Percentiles rank a stretch among this genome's conserved stretches.
Evolutionary conservation across 495 filamentous ascomycete genomes (phyloP).

Genomic region (Aspergillus hancockii): DNA sequence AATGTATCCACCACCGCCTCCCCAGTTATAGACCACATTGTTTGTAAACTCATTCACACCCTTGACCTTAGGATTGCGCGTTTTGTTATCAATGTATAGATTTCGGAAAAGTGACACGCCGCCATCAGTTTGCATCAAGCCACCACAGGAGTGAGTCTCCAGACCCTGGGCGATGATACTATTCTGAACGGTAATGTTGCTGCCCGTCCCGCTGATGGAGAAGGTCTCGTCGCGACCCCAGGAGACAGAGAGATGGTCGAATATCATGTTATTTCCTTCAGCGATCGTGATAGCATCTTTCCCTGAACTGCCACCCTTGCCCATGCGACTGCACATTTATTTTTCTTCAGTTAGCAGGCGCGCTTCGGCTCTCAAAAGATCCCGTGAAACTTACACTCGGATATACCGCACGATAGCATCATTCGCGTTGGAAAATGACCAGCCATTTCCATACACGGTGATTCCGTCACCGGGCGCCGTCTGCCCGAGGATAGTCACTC

Average conservation of each 20-base stretch:
- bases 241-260: slow-evolving; percentile 22
- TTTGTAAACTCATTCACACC: slow-evolving; percentile 25
- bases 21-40: slow-evolving; percentile 23
- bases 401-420: slow-evolving; percentile 22
- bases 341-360: not conserved
- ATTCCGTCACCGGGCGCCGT: slow-evolving; percentile 22
- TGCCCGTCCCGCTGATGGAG: slow-evolving; percentile 17
- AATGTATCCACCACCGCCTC: slow-evolving; percentile 23
- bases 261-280: slow-evolving; percentile 21
- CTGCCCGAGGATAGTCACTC: slow-evolving; percentile 20
- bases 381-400: slow-evolving; percentile 14
- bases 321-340: slow-evolving; percentile 19
- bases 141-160: slow-evolving; percentile 21
- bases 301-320: slow-evolving; percentile 13
- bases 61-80: slow-evolving; percentile 25
- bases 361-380: not conserved
- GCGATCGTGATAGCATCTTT: slow-evolving; percentile 23
- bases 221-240: slow-evolving; percentile 25
- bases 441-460: slow-evolving; percentile 22
- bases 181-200: slow-evolving; percentile 20
- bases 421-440: slow-evolving; percentile 23
- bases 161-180: slow-evolving; percentile 21
- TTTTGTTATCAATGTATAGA: slow-evolving; percentile 26
- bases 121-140: slow-evolving; percentile 20
- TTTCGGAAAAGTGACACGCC: slow-evolving; percentile 21